Evolutionary conservation across 2,329 filamentous ascomycete genomes (phyloP).

Genomic region (Apiospora pterosperma): DNA sequence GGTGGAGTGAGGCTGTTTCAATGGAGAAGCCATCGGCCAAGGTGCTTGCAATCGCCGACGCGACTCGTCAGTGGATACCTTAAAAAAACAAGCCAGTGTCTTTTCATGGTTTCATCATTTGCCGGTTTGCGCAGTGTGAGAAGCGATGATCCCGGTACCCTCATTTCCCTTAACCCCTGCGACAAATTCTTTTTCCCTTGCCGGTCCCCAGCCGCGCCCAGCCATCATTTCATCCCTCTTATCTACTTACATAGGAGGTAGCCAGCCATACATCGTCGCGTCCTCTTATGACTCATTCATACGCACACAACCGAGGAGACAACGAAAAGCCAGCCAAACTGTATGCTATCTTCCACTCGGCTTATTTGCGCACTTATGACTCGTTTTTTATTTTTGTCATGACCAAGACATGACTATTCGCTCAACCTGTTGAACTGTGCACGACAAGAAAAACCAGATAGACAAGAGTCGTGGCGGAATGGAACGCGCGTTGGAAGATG

Average conservation of each 20-base stretch:
- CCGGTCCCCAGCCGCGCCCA: constrained; percentile 12
- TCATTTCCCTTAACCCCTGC: constrained; percentile 12
- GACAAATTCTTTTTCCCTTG: constrained; percentile 5
- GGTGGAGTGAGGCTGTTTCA: neutral
- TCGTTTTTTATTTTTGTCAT: neutral
- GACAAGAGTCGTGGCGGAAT: neutral
- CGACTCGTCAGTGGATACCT: neutral
- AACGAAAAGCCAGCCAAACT: neutral
- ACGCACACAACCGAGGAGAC: neutral
- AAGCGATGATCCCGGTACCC: constrained; percentile 6
- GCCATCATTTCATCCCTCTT: constrained; percentile 4
- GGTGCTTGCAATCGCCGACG: neutral
- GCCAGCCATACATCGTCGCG: constrained; percentile 6
- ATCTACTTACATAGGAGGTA: too few relatives aligned
- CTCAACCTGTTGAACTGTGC: neutral
- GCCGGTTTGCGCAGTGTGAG: constrained; percentile 8
- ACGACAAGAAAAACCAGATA: neutral
- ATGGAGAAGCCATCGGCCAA: neutral
- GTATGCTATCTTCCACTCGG: neutral
- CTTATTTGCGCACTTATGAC: neutral
- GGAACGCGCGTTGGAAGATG: neutral
- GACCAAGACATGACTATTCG: neutral
- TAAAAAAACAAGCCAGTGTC: neutral
- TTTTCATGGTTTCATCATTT: constrained; percentile 12
- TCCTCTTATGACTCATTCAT: constrained; percentile 2